phyloP scores from a whole-genome alignment of 257 asterid species.

The Verbena officinalis region DNA sequence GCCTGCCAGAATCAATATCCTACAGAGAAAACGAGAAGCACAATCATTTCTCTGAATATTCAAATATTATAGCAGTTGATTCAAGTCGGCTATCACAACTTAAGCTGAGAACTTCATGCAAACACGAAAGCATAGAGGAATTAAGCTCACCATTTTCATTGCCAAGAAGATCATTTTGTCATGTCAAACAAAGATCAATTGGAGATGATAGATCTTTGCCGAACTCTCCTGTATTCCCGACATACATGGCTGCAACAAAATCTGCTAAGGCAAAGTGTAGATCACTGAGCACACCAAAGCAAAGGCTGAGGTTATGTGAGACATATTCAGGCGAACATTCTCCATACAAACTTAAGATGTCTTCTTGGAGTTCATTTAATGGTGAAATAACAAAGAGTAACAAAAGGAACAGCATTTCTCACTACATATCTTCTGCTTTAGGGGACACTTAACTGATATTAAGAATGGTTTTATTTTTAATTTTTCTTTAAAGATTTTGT shows the following conservation, averaged over 20 bases:
- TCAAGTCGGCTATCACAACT: constrained; percentile 37
- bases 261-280: constrained; percentile 86
- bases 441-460: constrained; percentile 30
- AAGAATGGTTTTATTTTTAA: not conserved
- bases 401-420: constrained; percentile 51
- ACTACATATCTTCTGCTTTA: constrained; percentile 33
- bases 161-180: constrained; percentile 72
- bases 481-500: not conserved
- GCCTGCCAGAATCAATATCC: constrained; percentile 45
- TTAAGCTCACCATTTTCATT: constrained; percentile 52
- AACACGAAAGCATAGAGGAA: constrained; percentile 48
- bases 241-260: constrained; percentile 86
- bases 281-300: constrained; percentile 81
- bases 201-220: constrained; percentile 60
- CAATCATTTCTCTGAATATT: constrained; percentile 32
- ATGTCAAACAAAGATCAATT: constrained; percentile 52
- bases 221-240: constrained; percentile 62
- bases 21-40: constrained; percentile 46
- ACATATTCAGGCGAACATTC: constrained; percentile 63
- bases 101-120: constrained; percentile 40
- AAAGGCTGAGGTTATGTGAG: constrained; percentile 56
- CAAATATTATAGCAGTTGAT: constrained; percentile 38
- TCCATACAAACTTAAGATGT: constrained; percentile 53
- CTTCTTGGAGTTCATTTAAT: constrained; percentile 55
- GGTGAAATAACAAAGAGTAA: constrained; percentile 39